phyloP scores from a whole-genome alignment of 2,329 filamentous ascomycete genomes.

The Cyclaneusma minus region DNA sequence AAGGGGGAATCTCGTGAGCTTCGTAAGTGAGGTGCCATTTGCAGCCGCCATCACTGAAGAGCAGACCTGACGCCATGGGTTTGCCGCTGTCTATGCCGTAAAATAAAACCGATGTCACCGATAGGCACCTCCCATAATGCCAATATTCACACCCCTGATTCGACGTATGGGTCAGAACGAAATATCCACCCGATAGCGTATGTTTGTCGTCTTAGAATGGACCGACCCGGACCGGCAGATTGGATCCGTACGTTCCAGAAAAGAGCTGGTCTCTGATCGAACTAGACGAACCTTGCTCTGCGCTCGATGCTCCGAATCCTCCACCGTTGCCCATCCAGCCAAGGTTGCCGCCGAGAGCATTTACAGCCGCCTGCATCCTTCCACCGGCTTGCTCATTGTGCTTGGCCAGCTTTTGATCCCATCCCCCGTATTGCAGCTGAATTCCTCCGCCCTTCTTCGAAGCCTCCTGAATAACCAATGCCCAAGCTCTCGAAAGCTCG shows the following conservation, averaged over 20 bases:
- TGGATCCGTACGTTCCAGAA: conserved; percentile 40
- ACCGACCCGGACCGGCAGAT: conserved; percentile 40
- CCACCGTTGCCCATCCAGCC: conserved; percentile 54
- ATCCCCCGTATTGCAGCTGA: conserved; percentile 73
- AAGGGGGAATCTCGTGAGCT: too few species aligned
- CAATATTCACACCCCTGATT: too few species aligned
- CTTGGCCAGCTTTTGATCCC: conserved; percentile 76
- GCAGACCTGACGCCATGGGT: too few species aligned
- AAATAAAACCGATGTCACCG: too few species aligned
- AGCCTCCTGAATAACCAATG: conserved; percentile 77
- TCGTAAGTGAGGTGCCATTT: too few species aligned
- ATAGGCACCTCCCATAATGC: too few species aligned
- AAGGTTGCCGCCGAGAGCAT: conserved; percentile 57
- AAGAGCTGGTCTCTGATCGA: conserved; percentile 49
- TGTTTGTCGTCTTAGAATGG: conserved; percentile 31
- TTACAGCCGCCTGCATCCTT: conserved; percentile 64
- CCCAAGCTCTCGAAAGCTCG: conserved; percentile 88
- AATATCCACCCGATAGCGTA: too few species aligned
- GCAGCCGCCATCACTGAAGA: too few species aligned
- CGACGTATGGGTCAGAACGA: too few species aligned
- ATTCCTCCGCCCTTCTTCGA: conserved; percentile 86
- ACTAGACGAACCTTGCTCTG: conserved; percentile 25
- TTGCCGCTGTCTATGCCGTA: too few species aligned
- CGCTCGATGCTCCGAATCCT: conserved; percentile 7
- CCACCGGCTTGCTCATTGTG: conserved; percentile 81